Base-by-base conservation (phyloP, 208 protist genomes). In the Tritrichomonas musculus region DNA sequence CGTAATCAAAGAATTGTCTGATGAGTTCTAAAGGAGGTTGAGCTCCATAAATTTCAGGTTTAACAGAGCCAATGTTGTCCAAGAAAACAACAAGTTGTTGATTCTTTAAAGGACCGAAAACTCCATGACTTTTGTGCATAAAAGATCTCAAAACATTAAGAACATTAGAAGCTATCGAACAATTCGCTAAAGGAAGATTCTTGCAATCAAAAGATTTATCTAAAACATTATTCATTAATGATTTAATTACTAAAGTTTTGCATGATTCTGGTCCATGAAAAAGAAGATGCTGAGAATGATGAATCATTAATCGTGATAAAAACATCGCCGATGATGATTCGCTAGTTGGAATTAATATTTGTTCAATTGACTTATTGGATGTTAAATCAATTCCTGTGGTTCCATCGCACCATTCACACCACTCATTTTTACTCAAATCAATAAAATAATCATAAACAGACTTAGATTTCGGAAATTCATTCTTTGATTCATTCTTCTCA, bases 61-160 rank as follows among this genome's bases (percentile, higher is more conserved):
- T 97, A 17, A 98, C 98, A 97, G 99, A 98, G 96, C 99, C 99
- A 33, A 99, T 94, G 94, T 99, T 98, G 94, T 99, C 98, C 93
- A 99, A 96, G 65, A 72, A 72, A 36, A 72, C 5, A 25, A 94
- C 39, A 25, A 95, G 96, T 94, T 98, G 97, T 66, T 97, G 97
- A 22, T 77, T 47, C 39, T 39, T 47, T 77, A 84, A 53, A 27
- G 41, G 44, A 39, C 44, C 73, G 53, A 17, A 84, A 84, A 77
- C 69, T 17, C 44, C 44, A 33, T 84, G 36, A 30, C 36, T 33
- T 44, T 84, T 84, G 25, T 84, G 44, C 44, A 84, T 55, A 30
- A 84, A 84, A 53, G 17, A 33, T 84, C 44, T 84, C 4, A 84
- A 55, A 5, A 84, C 44, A 53, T 84, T 33, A 25, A 84, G 44